Base-by-base conservation (phyloP, 2,329 filamentous ascomycete species). In the Gyromitra esculenta region DNA sequence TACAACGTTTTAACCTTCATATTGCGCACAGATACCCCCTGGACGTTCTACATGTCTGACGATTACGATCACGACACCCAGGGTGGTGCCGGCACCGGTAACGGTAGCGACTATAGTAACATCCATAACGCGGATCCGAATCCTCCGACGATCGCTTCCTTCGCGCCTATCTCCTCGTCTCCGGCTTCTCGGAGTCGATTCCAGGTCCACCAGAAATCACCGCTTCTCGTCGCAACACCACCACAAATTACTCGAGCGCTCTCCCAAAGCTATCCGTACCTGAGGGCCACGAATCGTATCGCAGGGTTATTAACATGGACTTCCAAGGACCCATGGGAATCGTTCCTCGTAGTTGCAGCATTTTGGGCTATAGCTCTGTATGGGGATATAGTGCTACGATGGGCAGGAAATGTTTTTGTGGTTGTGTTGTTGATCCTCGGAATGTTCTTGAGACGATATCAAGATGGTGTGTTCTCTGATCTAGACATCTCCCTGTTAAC, bases 251-350 rank as follows among this genome's bases (percentile, higher is more conserved):
- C 96, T 1, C 90, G 96, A 80, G 94, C 95, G 13, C 87, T 99
- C 76, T 95, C 95, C 79, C 97, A 98, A 83, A 97, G 94, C 79
- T 95, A 99, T 82, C 94, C 96, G 0, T 98, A 97, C 82, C 87
- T 99, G 6, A 86, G 97, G 6, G 94, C 94, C 5, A 86, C 98
- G 73, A 98, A 97, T 83, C 92, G 91, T 82, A 84, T 97, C 15
- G 91, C 89, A 1, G 96, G 95, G 0, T 85, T 99, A 77, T 82
- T 99, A 78, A 97, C 92, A 85, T 99, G 96, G 96, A 97, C 93
- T 7, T 94, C 92, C 0, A 92, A 89, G 50, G 96, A 99, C 82
- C 90, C 94, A 0, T 99, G 95, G 95, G 94, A 98, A 86, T 97
- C 94, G 86, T 99, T 98, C 82, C 86, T 99, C 77, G 84, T 99